These are phyloP conservation scores for Cichorium intybus DNA, from an alignment of 140 eudicot species.

Conservation along the genomic window DNA sequence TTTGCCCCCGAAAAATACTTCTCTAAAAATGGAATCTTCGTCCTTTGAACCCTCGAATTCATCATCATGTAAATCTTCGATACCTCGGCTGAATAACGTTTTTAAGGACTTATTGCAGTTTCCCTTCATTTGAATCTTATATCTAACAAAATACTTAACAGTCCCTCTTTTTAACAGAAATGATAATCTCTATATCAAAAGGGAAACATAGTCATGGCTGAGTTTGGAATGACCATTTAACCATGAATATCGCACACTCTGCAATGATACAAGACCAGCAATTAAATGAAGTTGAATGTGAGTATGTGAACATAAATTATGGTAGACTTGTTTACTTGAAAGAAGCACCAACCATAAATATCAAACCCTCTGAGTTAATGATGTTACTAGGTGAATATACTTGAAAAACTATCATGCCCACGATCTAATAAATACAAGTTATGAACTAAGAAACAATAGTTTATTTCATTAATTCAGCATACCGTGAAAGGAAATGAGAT, in stretches of 20 bases:
- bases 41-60: conserved; percentile 73
- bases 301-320: no score
- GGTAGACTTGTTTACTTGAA: no score
- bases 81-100: conserved; percentile 51
- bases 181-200: conserved; percentile 21
- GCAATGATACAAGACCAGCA: conserved; percentile 20
- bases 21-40: conserved; percentile 58
- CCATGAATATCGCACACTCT: conserved; percentile 20
- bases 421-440: neutral
- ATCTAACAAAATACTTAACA: conserved; percentile 1
- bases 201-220: conserved; percentile 14
- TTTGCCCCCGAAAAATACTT: conserved; percentile 61
- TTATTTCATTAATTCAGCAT: neutral
- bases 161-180: conserved; percentile 17
- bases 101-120: conserved; percentile 36
- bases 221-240: conserved; percentile 11
- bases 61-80: conserved; percentile 72
- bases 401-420: neutral
- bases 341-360: no score
- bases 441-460: neutral
- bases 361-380: conserved; percentile 1
- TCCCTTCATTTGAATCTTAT: conserved; percentile 35
- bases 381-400: conserved; percentile 2
- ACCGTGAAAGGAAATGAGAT: neutral
- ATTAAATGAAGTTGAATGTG: conserved; percentile 8